Conservation (phyloP, 2,329 filamentous ascomycete genomes). For the Cercospora beticola region DNA sequence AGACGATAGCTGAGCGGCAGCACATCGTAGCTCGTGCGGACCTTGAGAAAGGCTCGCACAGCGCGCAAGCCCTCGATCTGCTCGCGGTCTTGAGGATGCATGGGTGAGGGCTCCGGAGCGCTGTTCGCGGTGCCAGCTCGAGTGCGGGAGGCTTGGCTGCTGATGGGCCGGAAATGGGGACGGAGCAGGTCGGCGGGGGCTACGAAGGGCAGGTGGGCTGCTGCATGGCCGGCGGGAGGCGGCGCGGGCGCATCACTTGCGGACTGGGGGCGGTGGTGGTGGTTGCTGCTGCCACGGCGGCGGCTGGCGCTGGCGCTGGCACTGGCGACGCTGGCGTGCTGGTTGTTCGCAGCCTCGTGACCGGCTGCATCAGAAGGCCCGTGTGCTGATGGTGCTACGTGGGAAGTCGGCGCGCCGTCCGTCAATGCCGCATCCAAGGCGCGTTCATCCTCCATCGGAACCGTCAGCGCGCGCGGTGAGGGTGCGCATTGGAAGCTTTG, state of each 20-base stretch:
- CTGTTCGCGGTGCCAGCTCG: conserved; percentile 5
- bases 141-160: neutral
- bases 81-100: conserved; percentile 64
- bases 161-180: conserved; percentile 6
- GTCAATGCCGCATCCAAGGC: neutral
- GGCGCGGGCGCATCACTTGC: neutral
- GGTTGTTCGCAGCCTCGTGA: neutral
- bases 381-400: neutral
- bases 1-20: conserved; percentile 93
- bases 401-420: neutral
- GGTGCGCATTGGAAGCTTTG: neutral
- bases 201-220: conserved; percentile 20
- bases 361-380: neutral
- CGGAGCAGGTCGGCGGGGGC: conserved; percentile 25
- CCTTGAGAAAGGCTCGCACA: conserved; percentile 92
- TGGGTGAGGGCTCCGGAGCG: conserved; percentile 8
- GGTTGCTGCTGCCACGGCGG: neutral
- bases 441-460: neutral
- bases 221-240: conserved; percentile 1
- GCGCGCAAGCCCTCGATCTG: conserved; percentile 77
- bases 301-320: neutral
- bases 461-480: neutral
- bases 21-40: conserved; percentile 96
- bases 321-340: neutral
- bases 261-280: neutral